Evolutionary conservation across 1,139 yeast genomes (phyloP), one percentile per base, ranked within the genome.

Genomic region (Nakaseomyces glabratus): DNA sequence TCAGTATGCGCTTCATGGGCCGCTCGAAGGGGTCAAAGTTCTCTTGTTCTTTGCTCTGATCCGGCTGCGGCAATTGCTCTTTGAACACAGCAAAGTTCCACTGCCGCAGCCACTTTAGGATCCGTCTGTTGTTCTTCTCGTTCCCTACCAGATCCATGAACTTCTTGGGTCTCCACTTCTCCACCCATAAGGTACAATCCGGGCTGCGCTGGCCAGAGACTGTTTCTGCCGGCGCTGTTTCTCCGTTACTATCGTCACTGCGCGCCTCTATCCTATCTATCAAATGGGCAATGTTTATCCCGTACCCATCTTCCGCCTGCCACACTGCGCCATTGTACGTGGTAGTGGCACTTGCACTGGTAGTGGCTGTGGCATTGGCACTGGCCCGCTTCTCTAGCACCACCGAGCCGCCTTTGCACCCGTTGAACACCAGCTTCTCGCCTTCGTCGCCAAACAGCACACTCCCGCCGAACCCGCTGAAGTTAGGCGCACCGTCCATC

Each of bases 141-240:
- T 88, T 85, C 0, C 97, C 97, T 1, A 63, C 75, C 59, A 63
- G 73, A 57, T 74, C 96, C 50, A 85, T 51, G 60, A 82, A 88
- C 29, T 62, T 63, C 17, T 58, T 61, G 0, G 98, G 96, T 33
- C 90, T 65, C 67, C 88, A 88, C 57, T 84, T 85, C 49, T 90
- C 97, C 0, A 85, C 73, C 84, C 84, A 78, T 6, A 78, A 16
- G n/a, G 23, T 14, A 16, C 38, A 39, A n/a, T 33, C 43, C 37
- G 17, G 44, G 28, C 30, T 50, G 35, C 24, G 43, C 36, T 20
- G 22, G 24, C 12, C 26, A 20, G 16, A 16, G n/a, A 13, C 25
- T 8, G 6, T 22, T 6, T 22, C n/a, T 22, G 25, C n/a, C 7
- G 9, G 7, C 7, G 21, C 21, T 19, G 21, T 7, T 7, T 19